Evolutionary conservation across 805 yeast species (phyloP).

Genomic region (Candida golubevii): DNA sequence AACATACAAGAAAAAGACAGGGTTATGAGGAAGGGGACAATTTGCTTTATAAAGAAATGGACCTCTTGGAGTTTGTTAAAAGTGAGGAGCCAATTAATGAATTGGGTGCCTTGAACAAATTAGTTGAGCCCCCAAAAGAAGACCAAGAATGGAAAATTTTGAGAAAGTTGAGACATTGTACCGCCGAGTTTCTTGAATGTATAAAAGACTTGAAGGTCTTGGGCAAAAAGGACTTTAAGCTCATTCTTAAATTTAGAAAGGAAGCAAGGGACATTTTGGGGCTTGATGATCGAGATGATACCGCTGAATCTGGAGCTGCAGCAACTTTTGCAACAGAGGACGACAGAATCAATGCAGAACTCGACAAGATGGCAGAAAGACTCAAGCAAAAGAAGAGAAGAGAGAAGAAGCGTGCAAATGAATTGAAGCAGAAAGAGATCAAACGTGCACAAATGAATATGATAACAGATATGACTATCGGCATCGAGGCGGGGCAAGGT

Average conservation of each 20-base stretch:
- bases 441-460: constrained; percentile 92
- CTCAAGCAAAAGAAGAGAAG: constrained; percentile 68
- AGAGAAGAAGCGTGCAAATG: constrained; percentile 79
- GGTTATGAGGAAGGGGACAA: constrained; percentile 97
- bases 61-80: constrained; percentile 76
- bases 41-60: constrained; percentile 60
- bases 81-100: constrained; percentile 79
- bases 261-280: constrained; percentile 77
- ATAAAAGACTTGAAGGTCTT: constrained; percentile 88
- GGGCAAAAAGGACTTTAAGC: constrained; percentile 90
- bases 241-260: constrained; percentile 81
- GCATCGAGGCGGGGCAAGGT: constrained; percentile 82
- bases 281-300: constrained; percentile 55
- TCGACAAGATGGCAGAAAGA: constrained; percentile 66
- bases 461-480: constrained; percentile 88
- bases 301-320: constrained; percentile 46
- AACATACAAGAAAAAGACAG: constrained; percentile 82
- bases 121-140: constrained; percentile 50
- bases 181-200: constrained; percentile 74
- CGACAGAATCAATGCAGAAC: constrained; percentile 81
- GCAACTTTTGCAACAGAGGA: constrained; percentile 78
- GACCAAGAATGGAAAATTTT: constrained; percentile 72
- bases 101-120: constrained; percentile 67
- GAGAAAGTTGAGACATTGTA: constrained; percentile 70
- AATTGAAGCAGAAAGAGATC: constrained; percentile 80